A percentile compares a stretch with the other conserved stretches of the same genome.
Evolutionary conservation across 495 filamentous ascomycete genomes (phyloP).

Genomic region (Xylaria venustula): DNA sequence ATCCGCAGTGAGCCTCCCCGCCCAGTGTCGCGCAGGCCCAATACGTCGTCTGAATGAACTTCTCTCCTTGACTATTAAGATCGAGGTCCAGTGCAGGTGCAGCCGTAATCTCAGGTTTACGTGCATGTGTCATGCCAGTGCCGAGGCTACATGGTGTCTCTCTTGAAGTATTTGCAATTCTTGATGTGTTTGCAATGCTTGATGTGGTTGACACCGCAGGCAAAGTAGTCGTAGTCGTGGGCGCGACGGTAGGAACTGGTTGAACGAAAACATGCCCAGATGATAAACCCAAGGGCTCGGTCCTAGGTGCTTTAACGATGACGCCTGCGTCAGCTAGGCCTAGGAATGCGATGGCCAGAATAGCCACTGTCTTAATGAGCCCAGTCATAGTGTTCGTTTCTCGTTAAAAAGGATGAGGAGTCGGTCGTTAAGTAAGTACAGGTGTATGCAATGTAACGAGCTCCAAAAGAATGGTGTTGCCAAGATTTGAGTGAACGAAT

Average conservation of each 20-base stretch:
- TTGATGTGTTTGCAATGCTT: too few species aligned
- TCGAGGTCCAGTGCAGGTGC: slow-evolving; percentile 15
- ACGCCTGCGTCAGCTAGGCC: slow-evolving; percentile 12
- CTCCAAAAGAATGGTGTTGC: neutral
- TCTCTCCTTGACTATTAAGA: slow-evolving; percentile 12
- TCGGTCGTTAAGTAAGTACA: too few species aligned
- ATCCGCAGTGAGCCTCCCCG: slow-evolving; percentile 39
- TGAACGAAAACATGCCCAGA: neutral
- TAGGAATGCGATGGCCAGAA: slow-evolving; percentile 17
- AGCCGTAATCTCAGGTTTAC: slow-evolving; percentile 16
- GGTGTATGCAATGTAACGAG: too few species aligned
- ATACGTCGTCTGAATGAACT: slow-evolving; percentile 42
- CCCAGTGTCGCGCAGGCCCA: slow-evolving; percentile 38
- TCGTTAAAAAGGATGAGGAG: too few species aligned
- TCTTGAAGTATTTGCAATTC: too few species aligned
- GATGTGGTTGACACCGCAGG: neutral
- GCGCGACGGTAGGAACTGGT: neutral
- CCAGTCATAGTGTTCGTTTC: slow-evolving; percentile 9
- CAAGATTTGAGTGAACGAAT: too few species aligned
- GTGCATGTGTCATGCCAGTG: neutral
- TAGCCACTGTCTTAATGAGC: neutral
- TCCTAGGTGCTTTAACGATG: neutral
- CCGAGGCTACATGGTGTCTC: neutral
- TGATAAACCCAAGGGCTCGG: neutral
- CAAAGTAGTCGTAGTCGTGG: neutral